Evolutionary conservation across 306 rosid species (phyloP).

Genomic region (Hippophae tibetana): DNA sequence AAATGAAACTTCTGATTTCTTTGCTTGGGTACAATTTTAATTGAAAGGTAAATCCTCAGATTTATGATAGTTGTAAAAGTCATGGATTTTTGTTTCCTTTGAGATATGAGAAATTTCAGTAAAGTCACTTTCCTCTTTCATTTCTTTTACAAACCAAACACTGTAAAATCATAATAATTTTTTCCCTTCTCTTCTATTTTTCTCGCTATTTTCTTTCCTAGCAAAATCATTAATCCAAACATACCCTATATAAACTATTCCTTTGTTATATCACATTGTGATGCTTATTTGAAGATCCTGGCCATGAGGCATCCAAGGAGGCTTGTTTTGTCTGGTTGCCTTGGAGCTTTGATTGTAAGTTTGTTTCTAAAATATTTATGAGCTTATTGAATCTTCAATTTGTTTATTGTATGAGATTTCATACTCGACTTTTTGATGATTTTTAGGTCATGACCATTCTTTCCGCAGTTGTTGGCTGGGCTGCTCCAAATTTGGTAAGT

Average conservation of each 20-base stretch:
- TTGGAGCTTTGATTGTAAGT: not conserved
- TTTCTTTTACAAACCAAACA: too few species aligned
- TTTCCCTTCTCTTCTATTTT: too few species aligned
- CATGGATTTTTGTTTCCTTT: too few species aligned
- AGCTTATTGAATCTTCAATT: too few species aligned
- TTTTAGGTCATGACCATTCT: not conserved
- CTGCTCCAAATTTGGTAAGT: not conserved
- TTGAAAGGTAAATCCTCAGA: too few species aligned
- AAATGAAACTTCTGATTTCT: too few species aligned
- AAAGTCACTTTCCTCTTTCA: too few species aligned
- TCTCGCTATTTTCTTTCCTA: too few species aligned
- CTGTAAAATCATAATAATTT: too few species aligned
- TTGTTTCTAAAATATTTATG: not conserved
- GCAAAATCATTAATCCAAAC: not conserved
- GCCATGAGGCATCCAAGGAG: not conserved
- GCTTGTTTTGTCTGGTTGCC: not conserved
- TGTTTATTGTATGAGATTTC: not conserved
- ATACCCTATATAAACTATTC: not conserved
- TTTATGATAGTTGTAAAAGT: too few species aligned
- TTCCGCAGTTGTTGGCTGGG: constrained; percentile 22
- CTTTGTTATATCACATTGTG: not conserved
- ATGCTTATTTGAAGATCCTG: not conserved
- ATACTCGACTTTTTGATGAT: not conserved
- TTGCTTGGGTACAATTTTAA: too few species aligned
- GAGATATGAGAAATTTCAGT: too few species aligned